phyloP scores from a whole-genome alignment of 2,329 filamentous ascomycete species.

The Penicillium sp. region DNA sequence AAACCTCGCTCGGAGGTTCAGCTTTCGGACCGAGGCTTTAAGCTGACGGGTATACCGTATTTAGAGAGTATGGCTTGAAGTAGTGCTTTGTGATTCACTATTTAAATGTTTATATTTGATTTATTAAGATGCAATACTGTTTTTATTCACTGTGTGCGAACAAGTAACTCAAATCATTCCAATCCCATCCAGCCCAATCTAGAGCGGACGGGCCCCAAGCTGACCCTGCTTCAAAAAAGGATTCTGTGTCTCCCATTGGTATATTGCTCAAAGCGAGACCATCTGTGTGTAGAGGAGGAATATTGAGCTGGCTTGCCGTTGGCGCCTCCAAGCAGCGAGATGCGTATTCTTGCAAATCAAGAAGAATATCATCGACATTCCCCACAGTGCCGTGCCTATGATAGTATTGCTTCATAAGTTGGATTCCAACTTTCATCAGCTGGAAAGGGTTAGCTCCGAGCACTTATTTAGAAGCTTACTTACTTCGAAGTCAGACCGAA shows the following conservation, averaged over 20 bases:
- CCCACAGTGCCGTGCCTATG: slow-evolving; percentile 1
- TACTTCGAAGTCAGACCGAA: slow-evolving; percentile 14
- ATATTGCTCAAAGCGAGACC: background rate
- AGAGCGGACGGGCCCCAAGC: slow-evolving; percentile 6
- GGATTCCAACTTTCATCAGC: slow-evolving; percentile 11
- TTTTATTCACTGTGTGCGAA: slow-evolving; percentile 10
- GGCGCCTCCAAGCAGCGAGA: background rate
- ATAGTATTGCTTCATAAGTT: slow-evolving; percentile 6
- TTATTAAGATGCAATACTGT: background rate
- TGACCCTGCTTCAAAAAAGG: background rate
- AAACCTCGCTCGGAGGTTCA: slow-evolving; percentile 42
- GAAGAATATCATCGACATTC: slow-evolving; percentile 8
- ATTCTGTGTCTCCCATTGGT: background rate
- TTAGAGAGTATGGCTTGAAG: slow-evolving; percentile 21
- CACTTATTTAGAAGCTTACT: background rate
- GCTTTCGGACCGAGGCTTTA: slow-evolving; percentile 44
- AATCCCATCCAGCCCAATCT: slow-evolving; percentile 15
- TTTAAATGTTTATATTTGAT: background rate
- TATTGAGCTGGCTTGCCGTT: background rate
- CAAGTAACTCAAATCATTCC: slow-evolving; percentile 15
- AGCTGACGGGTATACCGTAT: slow-evolving; percentile 52
- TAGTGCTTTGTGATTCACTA: background rate
- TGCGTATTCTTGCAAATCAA: background rate
- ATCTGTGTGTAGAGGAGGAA: background rate
- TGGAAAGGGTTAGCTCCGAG: background rate